Base-by-base conservation (phyloP, 768 basidiomycete species). In the Mycena rebaudengoi region DNA sequence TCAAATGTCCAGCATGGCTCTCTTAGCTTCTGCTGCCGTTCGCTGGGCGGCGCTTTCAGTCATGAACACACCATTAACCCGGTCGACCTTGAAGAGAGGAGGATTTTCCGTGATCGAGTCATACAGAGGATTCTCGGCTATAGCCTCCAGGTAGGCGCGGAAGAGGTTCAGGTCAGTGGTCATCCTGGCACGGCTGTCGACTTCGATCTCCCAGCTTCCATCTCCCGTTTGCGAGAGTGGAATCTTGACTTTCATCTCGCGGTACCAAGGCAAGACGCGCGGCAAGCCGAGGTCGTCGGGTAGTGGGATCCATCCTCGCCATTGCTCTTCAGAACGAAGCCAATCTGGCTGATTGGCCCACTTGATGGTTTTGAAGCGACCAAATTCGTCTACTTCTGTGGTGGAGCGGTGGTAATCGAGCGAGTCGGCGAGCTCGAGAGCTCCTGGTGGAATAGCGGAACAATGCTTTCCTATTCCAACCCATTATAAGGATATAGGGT, bases 311-410 rank as follows among this genome's bases (percentile, higher is more conserved):
- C 41, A 56, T 4, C 54, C 41, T 12, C 54, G 12, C 2, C 5
- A 21, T 3, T 32, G 54, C 1, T 11, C 23, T 16, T 45, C 30
- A 1, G n/a, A 14, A 0, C 32, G n/a, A 21, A 14, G 45, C 54
- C 54, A 56, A 20, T 45, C 43, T 0, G 54, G 54, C 14, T 44
- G 41, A n/a, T 56, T 30, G 6, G 14, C 29, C 41, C 30, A 56
- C 14, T 56, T 43, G 1, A 43, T 30, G 1, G 1, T 18, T 0
- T 2, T n/a, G 12, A 16, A 56, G 2, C 30, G 3, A 0, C 54
- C 54, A 16, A 30, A 45, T 21, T 56, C 54, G 11, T 56, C 43
- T 5, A 25, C 4, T n/a, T n/a, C n/a, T 3, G 51, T 5, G 14
- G 8, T 8, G 26, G 16, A 2, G 1, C 7, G 7, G 3, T 45